These are phyloP conservation scores for Eustoma russellianum DNA, from an alignment of 257 asterid genomes.

Conservation along the genomic window DNA sequence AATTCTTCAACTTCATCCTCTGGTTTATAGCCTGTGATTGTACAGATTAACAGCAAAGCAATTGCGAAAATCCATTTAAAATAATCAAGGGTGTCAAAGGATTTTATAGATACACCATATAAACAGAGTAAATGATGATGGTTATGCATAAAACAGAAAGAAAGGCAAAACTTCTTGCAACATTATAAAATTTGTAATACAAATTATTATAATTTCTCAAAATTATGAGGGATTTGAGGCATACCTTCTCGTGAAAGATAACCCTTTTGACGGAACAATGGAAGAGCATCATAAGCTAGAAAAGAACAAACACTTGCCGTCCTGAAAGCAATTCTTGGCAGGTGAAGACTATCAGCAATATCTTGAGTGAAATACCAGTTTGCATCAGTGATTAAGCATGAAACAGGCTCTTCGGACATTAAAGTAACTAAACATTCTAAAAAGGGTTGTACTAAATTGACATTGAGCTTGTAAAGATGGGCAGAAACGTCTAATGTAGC, in stretches of 20 bases:
- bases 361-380: constrained; percentile 12
- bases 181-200: no score
- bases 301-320: constrained; percentile 14
- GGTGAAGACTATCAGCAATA: constrained; percentile 7
- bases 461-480: constrained; percentile 6
- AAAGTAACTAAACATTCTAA: constrained; percentile 9
- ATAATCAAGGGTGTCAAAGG: no score
- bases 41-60: no score
- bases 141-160: no score
- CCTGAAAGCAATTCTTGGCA: constrained; percentile 16
- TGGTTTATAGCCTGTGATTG: constrained; percentile 5
- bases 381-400: constrained; percentile 17
- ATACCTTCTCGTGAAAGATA: constrained; percentile 11
- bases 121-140: no score
- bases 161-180: no score
- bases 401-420: constrained; percentile 2
- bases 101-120: no score
- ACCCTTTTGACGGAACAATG: constrained; percentile 10
- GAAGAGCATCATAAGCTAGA: not conserved
- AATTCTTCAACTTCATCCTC: constrained; percentile 38
- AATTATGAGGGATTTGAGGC: not conserved
- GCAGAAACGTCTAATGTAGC: constrained; percentile 1
- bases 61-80: no score
- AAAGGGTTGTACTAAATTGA: constrained; percentile 2
- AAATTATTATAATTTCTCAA: no score